Percentiles rank a stretch among this genome's conserved stretches.
phyloP scores from a whole-genome alignment of 169 alveolate genomes.

The Eimeria maxima region DNA sequence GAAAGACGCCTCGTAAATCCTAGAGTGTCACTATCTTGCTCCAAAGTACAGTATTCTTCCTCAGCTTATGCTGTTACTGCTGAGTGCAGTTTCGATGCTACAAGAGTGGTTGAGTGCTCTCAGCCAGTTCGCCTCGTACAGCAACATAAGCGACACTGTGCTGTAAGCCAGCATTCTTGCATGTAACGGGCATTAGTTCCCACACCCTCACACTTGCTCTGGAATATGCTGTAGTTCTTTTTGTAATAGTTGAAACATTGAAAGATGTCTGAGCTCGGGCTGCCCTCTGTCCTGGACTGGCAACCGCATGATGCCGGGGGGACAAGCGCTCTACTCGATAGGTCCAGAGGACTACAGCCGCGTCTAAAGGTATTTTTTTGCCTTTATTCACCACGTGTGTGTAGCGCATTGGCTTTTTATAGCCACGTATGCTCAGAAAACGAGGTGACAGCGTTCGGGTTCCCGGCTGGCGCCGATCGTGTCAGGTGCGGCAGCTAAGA shows the following conservation, averaged over 20 bases:
- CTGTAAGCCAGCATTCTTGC: not conserved
- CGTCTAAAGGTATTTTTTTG: not conserved
- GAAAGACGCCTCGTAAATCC: not conserved
- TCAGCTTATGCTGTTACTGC: not conserved
- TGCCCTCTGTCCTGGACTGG: not conserved
- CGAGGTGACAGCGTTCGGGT: not conserved
- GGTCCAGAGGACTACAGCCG: not conserved
- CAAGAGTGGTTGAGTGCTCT: not conserved
- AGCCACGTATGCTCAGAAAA: not conserved
- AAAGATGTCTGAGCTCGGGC: not conserved
- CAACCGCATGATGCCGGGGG: not conserved
- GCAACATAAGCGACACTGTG: not conserved
- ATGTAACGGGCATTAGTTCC: not conserved
- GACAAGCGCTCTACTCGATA: not conserved
- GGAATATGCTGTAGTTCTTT: not conserved
- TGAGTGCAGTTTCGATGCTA: not conserved
- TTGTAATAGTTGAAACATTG: not conserved
- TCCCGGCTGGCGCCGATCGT: conserved; percentile 2
- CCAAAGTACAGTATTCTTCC: not conserved
- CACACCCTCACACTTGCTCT: not conserved
- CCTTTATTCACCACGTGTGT: not conserved
- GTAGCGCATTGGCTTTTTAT: not conserved
- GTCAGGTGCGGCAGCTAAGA: conserved; percentile 10
- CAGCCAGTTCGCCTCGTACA: not conserved
- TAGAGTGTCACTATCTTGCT: not conserved